phyloP scores from a whole-genome alignment of 1,139 yeast species.

The Protomyces inouyei region DNA sequence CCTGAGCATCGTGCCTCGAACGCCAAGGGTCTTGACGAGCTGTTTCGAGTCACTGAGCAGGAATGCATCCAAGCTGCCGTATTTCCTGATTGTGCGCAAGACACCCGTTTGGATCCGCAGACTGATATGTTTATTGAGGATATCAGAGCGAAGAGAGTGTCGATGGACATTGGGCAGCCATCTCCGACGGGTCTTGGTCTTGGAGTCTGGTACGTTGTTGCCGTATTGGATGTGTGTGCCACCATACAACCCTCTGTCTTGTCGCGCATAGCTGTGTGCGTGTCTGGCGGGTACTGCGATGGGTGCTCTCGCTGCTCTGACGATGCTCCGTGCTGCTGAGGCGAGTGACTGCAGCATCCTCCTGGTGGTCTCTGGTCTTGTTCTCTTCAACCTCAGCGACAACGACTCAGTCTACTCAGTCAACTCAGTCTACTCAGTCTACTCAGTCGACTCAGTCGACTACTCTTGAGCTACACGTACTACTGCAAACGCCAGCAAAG shows the following conservation, averaged over 20 bases:
- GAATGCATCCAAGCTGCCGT: slow-evolving; percentile 15
- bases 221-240: slow-evolving; percentile 77
- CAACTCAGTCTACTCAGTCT: too few species aligned
- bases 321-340: neutral
- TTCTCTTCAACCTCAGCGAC: neutral
- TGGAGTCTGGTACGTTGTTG: slow-evolving; percentile 71
- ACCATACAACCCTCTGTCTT: slow-evolving; percentile 76
- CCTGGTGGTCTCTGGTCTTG: neutral
- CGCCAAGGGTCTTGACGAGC: slow-evolving; percentile 1
- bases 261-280: slow-evolving; percentile 21
- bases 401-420: neutral
- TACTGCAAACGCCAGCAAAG: neutral
- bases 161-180: slow-evolving; percentile 77
- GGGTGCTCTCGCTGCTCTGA: neutral
- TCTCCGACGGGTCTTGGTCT: slow-evolving; percentile 65
- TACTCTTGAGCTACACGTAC: too few species aligned
- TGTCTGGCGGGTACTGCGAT: neutral
- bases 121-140: slow-evolving; percentile 53
- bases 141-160: slow-evolving; percentile 77
- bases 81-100: slow-evolving; percentile 14
- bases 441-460: too few species aligned
- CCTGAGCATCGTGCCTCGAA: slow-evolving; percentile 5
- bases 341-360: neutral
- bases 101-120: slow-evolving; percentile 51
- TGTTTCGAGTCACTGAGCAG: slow-evolving; percentile 4